A percentile compares a stretch with the other conserved stretches of the same genome.
Conservation (phyloP, 768 basidiomycete genomes). For the Phaffia tasmanica region DNA sequence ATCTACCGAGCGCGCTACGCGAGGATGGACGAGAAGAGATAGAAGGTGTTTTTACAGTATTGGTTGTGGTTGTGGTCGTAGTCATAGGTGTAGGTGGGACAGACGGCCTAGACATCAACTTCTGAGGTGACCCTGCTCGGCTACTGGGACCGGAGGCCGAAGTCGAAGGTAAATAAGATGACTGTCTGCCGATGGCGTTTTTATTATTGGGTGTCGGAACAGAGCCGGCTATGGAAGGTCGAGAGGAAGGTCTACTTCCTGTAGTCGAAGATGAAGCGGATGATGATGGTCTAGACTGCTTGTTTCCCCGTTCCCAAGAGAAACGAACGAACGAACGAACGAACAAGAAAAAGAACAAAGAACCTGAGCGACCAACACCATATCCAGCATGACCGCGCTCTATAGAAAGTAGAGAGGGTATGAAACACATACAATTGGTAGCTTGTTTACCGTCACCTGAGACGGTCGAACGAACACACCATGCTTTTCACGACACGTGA, state of each 20-base stretch:
- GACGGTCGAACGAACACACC: slow-evolving; percentile 85
- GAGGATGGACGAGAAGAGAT: neutral
- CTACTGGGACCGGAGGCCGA: neutral
- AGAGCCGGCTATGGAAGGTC: neutral
- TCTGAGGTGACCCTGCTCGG: neutral
- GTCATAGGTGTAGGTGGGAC: neutral
- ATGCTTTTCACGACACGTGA: slow-evolving; percentile 59
- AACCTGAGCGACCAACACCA: neutral
- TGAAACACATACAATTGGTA: no score
- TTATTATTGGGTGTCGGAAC: neutral
- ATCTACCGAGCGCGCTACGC: neutral
- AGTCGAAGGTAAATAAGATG: neutral
- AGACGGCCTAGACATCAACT: neutral
- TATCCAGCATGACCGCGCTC: slow-evolving; percentile 1
- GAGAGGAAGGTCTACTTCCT: slow-evolving; percentile 3
- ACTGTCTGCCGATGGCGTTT: neutral
- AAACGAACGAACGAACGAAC: neutral
- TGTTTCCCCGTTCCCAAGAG: neutral
- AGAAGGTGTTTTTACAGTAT: neutral
- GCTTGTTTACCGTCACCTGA: slow-evolving; percentile 56
- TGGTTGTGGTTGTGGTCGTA: neutral
- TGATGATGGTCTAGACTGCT: slow-evolving; percentile 21
- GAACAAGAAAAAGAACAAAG: slow-evolving; percentile 28
- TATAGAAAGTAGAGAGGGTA: slow-evolving; percentile 29
- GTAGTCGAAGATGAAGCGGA: slow-evolving; percentile 6